Percentiles rank a stretch among this genome's conserved stretches.
Evolutionary conservation across 805 yeast genomes (phyloP).

Genomic region (Saturnispora zaruensis): DNA sequence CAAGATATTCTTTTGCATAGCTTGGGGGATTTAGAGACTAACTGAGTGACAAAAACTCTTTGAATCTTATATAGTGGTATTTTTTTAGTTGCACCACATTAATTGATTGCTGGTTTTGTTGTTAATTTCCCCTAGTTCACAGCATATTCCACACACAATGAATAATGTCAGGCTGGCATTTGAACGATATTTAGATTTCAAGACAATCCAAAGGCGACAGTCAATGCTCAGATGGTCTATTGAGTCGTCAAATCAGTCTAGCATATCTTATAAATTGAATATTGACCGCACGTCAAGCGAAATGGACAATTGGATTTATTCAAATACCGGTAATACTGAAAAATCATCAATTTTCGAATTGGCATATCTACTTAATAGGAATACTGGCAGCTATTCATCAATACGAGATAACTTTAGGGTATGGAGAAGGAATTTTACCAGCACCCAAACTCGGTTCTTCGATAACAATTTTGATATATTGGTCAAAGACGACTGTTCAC

Average conservation of each 20-base stretch:
- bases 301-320: neutral
- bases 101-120: neutral
- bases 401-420: neutral
- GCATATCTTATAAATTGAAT: neutral
- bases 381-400: neutral
- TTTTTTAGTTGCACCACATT: neutral
- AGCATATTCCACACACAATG: constrained; percentile 13
- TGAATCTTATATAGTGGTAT: neutral
- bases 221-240: constrained; percentile 24
- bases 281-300: neutral
- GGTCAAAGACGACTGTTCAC: constrained; percentile 9
- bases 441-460: constrained; percentile 19
- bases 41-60: neutral
- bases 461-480: constrained; percentile 20
- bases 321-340: neutral
- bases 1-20: neutral
- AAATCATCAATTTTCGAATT: constrained; percentile 2
- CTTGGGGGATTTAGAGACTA: neutral
- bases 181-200: constrained; percentile 22
- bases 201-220: constrained; percentile 20
- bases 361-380: neutral
- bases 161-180: constrained; percentile 21
- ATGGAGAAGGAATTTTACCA: constrained; percentile 18
- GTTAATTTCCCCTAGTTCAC: neutral
- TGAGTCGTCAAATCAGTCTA: constrained; percentile 8